These are phyloP conservation scores for Ilyonectria destructans DNA, from an alignment of 2,329 filamentous ascomycete genomes.

Conservation along the genomic window DNA sequence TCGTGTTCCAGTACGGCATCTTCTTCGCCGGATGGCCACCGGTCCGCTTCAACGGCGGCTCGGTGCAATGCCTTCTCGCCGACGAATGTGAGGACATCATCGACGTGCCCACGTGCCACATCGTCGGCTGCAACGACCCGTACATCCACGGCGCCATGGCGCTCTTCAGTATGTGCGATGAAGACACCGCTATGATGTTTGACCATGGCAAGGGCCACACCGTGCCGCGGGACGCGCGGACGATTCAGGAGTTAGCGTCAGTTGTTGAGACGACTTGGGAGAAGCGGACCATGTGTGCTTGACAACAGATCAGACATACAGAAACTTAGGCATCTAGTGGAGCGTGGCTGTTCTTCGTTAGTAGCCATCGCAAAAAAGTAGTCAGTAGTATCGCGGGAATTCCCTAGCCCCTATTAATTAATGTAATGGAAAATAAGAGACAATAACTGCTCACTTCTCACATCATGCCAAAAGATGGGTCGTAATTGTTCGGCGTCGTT, in stretches of 20 bases:
- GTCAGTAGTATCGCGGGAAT: too few species aligned
- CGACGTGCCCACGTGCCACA: conserved; percentile 68
- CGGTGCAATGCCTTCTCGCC: conserved; percentile 62
- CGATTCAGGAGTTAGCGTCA: conserved; percentile 61
- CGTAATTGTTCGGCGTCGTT: too few species aligned
- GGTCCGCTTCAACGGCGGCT: conserved; percentile 57
- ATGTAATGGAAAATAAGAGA: too few species aligned
- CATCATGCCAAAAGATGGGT: too few species aligned
- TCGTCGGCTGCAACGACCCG: conserved; percentile 71
- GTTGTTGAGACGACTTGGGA: conserved; percentile 27
- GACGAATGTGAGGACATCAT: conserved; percentile 67
- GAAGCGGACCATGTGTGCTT: conserved; percentile 11
- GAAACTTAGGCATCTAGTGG: too few species aligned
- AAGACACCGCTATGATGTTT: conserved; percentile 73
- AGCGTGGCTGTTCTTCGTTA: background rate
- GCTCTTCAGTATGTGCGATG: conserved; percentile 74
- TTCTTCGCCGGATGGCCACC: conserved; percentile 72
- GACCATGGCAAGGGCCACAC: conserved; percentile 78
- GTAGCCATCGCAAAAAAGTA: too few species aligned
- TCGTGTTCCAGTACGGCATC: conserved; percentile 63
- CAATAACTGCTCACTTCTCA: too few species aligned
- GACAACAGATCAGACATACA: background rate
- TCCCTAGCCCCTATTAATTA: too few species aligned
- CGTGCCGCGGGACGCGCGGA: conserved; percentile 68
- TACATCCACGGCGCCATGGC: conserved; percentile 75